Evolutionary conservation across 148 eudicot genomes (phyloP).

Genomic region (Amaranthus palmeri): DNA sequence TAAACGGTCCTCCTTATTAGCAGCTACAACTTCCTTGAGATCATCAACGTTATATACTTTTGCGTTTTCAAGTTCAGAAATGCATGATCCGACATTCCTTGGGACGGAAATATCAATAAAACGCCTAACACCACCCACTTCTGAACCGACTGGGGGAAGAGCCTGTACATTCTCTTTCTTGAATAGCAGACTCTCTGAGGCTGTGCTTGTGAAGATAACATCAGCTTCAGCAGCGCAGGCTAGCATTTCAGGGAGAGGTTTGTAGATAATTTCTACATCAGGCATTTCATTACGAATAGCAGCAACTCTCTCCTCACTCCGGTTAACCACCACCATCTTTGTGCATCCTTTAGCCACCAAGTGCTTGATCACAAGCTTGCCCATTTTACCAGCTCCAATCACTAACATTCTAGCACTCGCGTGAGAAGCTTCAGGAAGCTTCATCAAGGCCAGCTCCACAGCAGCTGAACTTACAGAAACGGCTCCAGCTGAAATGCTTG

Average conservation of each 20-base stretch:
- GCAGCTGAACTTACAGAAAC: slow-evolving; percentile 98
- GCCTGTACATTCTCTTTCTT: slow-evolving; percentile 51
- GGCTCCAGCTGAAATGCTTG: slow-evolving; percentile 91
- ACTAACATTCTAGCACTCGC: slow-evolving; percentile 69
- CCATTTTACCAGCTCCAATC: slow-evolving; percentile 98
- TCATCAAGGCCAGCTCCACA: slow-evolving; percentile 87
- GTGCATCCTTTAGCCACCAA: slow-evolving; percentile 89
- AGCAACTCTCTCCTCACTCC: slow-evolving; percentile 68
- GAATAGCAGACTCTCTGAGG: slow-evolving; percentile 67
- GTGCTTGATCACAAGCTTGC: slow-evolving; percentile 90
- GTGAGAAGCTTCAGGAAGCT: slow-evolving; percentile 68
- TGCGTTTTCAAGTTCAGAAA: slow-evolving; percentile 48
- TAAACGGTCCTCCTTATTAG: slow-evolving; percentile 82
- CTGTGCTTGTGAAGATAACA: slow-evolving; percentile 86
- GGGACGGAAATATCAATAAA: slow-evolving; percentile 93
- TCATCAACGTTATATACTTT: slow-evolving; percentile 83
- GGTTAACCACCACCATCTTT: slow-evolving; percentile 79
- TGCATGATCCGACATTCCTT: slow-evolving; percentile 79
- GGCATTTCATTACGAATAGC: slow-evolving; percentile 66
- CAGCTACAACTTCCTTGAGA: slow-evolving; percentile 93
- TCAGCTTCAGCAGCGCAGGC: slow-evolving; percentile 76
- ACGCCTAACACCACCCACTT: slow-evolving; percentile 65
- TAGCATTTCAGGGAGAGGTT: slow-evolving; percentile 71
- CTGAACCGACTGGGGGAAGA: slow-evolving; percentile 53
- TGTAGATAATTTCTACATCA: slow-evolving; percentile 69